Evolutionary conservation across 495 filamentous ascomycete species (phyloP), one percentile per base, ranked within the genome.

Genomic region (Hypoxylon rickii): DNA sequence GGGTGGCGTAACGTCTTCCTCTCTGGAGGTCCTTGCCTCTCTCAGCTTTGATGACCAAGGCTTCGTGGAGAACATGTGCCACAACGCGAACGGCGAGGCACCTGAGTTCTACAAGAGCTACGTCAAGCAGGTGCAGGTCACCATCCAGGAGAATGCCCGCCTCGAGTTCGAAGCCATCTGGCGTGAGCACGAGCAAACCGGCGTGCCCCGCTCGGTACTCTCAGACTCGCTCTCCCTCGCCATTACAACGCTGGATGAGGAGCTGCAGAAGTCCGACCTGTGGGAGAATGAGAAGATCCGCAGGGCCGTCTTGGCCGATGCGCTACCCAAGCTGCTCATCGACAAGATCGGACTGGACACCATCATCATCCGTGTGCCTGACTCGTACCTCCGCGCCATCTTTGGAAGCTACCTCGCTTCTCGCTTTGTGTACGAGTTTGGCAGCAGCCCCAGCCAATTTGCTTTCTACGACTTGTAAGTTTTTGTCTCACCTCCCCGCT

Each of bases 91-190:
- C 54, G 95, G 92, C 48, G 85, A 86, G 22, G 86, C 84, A 1
- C 94, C 94, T 0, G 80, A 83, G 19, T 98, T 98, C 80, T 98
- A 98, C 82, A 75, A 88, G 65, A 82, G 83, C 12, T 98, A 98
- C 60, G 94, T 98, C 63, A 89, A 89, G 76, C 79, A 89, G 48
- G 95, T 97, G 1, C 94, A 98, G 71, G 80, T 82, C 33, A 87
- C 85, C 38, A 96, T 98, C 73, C 85, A 89, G 73, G 79, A 87
- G 39, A 98, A 98, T 58, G 94, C 95, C 37, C 76, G 80, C 1
- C 82, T 98, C 43, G 94, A 98, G 73, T 98, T 98, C 53, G 95
- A 97, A 72, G 94, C 94, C 45, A 92, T 98, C 71, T 98, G 94
- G 94, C 84, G 87, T 51, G 94, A 97, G 71, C 84, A 96, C 68